Evolutionary conservation across 2,329 filamentous ascomycete genomes (phyloP).

Genomic region (Paraphoma sp.): DNA sequence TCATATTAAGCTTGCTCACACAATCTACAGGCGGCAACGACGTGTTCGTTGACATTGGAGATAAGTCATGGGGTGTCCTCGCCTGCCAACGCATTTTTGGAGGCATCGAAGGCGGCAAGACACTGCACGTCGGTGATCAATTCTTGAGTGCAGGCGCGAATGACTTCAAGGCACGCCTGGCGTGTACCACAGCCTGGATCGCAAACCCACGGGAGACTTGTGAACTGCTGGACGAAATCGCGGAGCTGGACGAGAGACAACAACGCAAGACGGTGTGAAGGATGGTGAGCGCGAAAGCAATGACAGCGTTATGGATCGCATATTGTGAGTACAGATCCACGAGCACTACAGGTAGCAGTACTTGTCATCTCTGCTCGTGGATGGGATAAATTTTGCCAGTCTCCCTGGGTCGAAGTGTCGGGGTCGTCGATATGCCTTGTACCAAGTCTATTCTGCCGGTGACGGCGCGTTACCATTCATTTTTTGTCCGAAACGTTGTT

Average conservation of each 20-base stretch:
- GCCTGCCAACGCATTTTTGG: slow-evolving; percentile 93
- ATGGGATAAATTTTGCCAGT: too few relatives aligned
- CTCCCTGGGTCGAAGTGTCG: too few relatives aligned
- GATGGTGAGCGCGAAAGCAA: too few relatives aligned
- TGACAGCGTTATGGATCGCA: too few relatives aligned
- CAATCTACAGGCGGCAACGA: slow-evolving; percentile 77
- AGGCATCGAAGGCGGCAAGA: slow-evolving; percentile 75
- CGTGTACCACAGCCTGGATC: slow-evolving; percentile 96
- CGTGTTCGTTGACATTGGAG: slow-evolving; percentile 97
- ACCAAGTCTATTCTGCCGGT: neutral
- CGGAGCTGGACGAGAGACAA: slow-evolving; percentile 49
- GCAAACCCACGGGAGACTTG: slow-evolving; percentile 92
- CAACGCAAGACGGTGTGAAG: slow-evolving; percentile 34
- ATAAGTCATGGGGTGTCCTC: slow-evolving; percentile 94
- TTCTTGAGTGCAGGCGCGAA: slow-evolving; percentile 90
- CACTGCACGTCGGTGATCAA: slow-evolving; percentile 93
- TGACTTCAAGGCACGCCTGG: slow-evolving; percentile 93
- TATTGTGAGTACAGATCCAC: too few relatives aligned
- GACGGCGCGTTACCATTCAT: neutral
- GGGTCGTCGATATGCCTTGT: neutral
- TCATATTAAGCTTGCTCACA: slow-evolving; percentile 17
- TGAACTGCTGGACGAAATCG: slow-evolving; percentile 83
- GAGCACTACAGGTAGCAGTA: too few relatives aligned
- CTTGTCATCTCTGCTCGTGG: too few relatives aligned
- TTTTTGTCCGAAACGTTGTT: neutral